These are phyloP conservation scores for Oryza glumipatula DNA, from an alignment of 176 grass and related monocot species.

Conservation along the genomic window DNA sequence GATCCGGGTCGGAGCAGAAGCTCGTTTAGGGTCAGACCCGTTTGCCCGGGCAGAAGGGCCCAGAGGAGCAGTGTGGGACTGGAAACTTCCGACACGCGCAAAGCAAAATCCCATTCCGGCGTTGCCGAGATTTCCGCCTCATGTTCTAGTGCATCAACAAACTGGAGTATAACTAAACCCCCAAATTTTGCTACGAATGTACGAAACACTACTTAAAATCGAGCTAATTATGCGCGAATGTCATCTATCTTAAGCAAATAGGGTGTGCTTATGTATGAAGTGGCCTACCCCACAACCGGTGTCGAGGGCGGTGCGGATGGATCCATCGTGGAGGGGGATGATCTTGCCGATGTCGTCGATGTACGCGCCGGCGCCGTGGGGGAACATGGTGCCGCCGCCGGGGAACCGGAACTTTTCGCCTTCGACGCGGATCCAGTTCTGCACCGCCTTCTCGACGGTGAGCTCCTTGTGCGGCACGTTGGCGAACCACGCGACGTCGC, in stretches of 20 bases:
- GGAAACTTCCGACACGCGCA: conserved; percentile 42
- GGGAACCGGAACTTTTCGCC: conserved; percentile 88
- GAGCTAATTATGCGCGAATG: background rate
- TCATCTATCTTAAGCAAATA: background rate
- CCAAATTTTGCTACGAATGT: background rate
- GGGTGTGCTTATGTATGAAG: background rate
- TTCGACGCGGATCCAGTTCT: conserved; percentile 94
- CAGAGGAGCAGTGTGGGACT: background rate
- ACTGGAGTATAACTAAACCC: background rate
- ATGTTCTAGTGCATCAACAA: conserved; percentile 22
- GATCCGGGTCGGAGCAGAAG: conserved; percentile 23
- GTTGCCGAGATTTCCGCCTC: conserved; percentile 45
- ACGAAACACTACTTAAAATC: background rate
- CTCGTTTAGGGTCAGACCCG: conserved; percentile 23
- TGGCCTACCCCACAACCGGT: conserved; percentile 87
- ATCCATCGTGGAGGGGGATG: conserved; percentile 77
- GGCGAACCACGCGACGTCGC: conserved; percentile 79
- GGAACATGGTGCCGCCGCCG: conserved; percentile 95
- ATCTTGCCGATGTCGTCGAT: conserved; percentile 82
- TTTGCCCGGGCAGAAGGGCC: background rate
- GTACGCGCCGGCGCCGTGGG: conserved; percentile 75
- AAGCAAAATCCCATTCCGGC: conserved; percentile 32
- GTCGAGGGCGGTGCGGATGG: conserved; percentile 88
- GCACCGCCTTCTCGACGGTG: conserved; percentile 92
- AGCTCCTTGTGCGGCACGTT: conserved; percentile 98